Evolutionary conservation across 208 protist species (phyloP).

Genomic region (Blechomonas ayalai): DNA sequence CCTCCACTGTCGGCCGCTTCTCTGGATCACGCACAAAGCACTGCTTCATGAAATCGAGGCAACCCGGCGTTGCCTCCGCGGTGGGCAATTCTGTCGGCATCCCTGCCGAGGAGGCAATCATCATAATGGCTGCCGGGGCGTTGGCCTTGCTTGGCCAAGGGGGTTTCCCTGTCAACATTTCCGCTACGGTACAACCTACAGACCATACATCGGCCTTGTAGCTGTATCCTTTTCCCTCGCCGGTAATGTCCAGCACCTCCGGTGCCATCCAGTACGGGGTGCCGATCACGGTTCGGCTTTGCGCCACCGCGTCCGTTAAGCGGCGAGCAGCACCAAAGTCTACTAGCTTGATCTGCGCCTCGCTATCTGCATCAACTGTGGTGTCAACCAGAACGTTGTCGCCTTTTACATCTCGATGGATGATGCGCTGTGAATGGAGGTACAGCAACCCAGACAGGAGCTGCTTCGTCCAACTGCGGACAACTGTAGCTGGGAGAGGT

Average conservation of each 20-base stretch:
- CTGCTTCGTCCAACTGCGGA: conserved; percentile 86
- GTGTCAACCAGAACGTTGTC: conserved; percentile 89
- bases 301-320: conserved; percentile 73
- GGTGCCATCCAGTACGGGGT: conserved; percentile 94
- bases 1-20: conserved; percentile 76
- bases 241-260: conserved; percentile 76
- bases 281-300: conserved; percentile 86
- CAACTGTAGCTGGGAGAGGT: conserved; percentile 63
- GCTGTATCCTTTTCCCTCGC: conserved; percentile 60
- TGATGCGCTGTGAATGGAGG: conserved; percentile 87
- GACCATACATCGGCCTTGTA: conserved; percentile 93
- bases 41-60: conserved; percentile 73
- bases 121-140: conserved; percentile 79
- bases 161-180: conserved; percentile 90
- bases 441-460: conserved; percentile 81
- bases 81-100: conserved; percentile 79
- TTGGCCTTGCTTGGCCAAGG: conserved; percentile 81
- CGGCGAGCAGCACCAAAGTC: conserved; percentile 86
- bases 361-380: conserved; percentile 30
- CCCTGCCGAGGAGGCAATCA: conserved; percentile 74
- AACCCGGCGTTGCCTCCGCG: conserved; percentile 69
- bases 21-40: conserved; percentile 76
- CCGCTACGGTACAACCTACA: conserved; percentile 87
- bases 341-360: conserved; percentile 84
- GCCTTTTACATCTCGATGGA: conserved; percentile 90